Evolutionary conservation across 2,329 filamentous ascomycete species (phyloP).

Genomic region (Venturia effusa): DNA sequence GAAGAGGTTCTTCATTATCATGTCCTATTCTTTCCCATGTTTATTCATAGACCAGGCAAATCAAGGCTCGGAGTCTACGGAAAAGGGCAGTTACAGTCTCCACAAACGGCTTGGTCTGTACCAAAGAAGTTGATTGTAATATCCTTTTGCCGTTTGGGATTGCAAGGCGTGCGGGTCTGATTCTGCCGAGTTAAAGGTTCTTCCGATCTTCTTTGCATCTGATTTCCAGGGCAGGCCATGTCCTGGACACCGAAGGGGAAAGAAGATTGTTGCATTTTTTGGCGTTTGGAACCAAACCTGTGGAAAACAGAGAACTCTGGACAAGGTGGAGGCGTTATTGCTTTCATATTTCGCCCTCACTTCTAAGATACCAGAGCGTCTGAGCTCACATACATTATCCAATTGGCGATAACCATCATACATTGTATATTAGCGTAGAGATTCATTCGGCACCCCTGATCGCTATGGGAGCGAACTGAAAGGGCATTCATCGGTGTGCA

Average conservation of each 20-base stretch:
- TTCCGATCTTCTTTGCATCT: neutral
- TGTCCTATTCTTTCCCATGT: neutral
- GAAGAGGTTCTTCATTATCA: neutral
- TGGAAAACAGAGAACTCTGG: neutral
- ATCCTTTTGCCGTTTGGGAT: neutral
- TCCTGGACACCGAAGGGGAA: neutral
- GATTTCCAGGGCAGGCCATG: neutral
- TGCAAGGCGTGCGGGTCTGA: neutral
- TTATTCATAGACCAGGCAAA: neutral
- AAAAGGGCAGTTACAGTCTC: neutral
- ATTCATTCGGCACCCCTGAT: neutral
- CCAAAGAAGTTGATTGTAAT: neutral
- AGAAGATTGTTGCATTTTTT: neutral
- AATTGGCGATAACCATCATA: neutral
- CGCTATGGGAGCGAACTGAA: neutral
- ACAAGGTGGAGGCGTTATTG: neutral
- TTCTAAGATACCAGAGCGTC: conserved; percentile 5
- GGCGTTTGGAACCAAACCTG: neutral
- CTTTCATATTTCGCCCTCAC: conserved; percentile 1
- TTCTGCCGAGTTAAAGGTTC: neutral
- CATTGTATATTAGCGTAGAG: neutral
- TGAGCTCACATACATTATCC: neutral
- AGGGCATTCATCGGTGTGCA: neutral
- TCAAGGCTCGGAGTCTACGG: neutral
- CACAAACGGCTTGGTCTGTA: neutral